Percentiles rank a stretch among this genome's conserved stretches.
Evolutionary conservation across 2,329 filamentous ascomycete genomes (phyloP).

Genomic region (Cercospora beticola): DNA sequence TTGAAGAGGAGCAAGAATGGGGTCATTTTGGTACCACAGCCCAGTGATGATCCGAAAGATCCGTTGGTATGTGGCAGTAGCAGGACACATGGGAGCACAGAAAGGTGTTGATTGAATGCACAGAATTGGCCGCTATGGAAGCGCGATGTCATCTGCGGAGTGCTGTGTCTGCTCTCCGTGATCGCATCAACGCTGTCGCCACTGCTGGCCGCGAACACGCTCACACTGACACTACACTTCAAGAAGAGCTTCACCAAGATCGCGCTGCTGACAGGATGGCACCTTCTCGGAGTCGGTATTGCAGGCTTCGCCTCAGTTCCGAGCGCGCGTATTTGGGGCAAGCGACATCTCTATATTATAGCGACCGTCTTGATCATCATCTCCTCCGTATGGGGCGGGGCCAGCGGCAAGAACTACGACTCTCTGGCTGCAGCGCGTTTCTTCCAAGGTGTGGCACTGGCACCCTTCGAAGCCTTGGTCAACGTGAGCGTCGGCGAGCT

Average conservation of each 20-base stretch:
- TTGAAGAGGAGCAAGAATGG: conserved; percentile 34
- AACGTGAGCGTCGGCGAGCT: conserved; percentile 87
- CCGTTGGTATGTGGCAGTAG: conserved; percentile 59
- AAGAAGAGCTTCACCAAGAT: conserved; percentile 65
- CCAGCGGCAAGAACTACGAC: conserved; percentile 64
- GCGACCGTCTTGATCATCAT: conserved; percentile 72
- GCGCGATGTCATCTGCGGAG: conserved; percentile 75
- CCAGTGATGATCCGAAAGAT: conserved; percentile 87
- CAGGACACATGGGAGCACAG: conserved; percentile 27
- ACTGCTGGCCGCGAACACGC: conserved; percentile 82
- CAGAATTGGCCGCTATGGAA: conserved; percentile 84
- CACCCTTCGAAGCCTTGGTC: conserved; percentile 85
- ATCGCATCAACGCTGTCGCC: conserved; percentile 82
- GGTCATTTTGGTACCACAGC: conserved; percentile 79
- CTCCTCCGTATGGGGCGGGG: conserved; percentile 76
- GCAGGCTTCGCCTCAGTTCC: conserved; percentile 85
- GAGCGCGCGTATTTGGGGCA: conserved; percentile 86
- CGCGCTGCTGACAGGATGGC: conserved; percentile 82
- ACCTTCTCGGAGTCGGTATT: conserved; percentile 77
- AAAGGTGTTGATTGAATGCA: conserved; percentile 8
- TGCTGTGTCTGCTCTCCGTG: conserved; percentile 76
- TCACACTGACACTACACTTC: conserved; percentile 72
- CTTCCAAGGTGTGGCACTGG: conserved; percentile 81
- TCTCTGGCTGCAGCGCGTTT: conserved; percentile 76
- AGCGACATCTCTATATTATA: conserved; percentile 81